Evolutionary conservation across 371 early-diverging fungal genomes (phyloP).

Genomic region (Thermomucor indicae-seudaticae): DNA sequence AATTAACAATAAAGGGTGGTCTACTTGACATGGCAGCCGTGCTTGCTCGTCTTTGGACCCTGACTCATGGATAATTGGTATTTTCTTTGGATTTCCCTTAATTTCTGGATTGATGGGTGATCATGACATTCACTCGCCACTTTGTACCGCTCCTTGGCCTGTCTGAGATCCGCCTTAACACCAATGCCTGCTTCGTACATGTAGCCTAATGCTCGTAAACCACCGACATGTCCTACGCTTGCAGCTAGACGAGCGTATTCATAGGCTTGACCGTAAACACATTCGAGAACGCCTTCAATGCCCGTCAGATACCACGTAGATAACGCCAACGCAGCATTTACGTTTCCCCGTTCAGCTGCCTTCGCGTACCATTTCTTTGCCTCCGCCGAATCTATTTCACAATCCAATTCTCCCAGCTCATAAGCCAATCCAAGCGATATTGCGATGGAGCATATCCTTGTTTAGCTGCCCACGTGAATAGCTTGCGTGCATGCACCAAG

Average conservation of each 20-base stretch:
- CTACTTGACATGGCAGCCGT: too few species aligned
- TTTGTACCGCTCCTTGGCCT: conserved; percentile 71
- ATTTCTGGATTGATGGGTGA: too few species aligned
- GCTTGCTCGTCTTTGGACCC: too few species aligned
- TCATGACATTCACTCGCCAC: conserved; percentile 69
- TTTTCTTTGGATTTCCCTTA: too few species aligned
- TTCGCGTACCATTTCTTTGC: conserved; percentile 97
- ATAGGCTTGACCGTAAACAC: conserved; percentile 75
- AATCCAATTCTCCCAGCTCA: conserved; percentile 84
- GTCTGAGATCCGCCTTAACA: conserved; percentile 53
- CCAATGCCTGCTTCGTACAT: conserved; percentile 83
- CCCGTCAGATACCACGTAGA: conserved; percentile 85
- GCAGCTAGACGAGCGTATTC: conserved; percentile 78
- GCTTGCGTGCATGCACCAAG: conserved; percentile 78
- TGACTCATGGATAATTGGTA: too few species aligned
- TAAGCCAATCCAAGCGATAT: conserved; percentile 87
- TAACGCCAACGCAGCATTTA: conserved; percentile 76
- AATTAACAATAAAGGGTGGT: too few species aligned
- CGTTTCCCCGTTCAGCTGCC: conserved; percentile 80
- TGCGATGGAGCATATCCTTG: conserved; percentile 92
- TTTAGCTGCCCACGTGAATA: conserved; percentile 86
- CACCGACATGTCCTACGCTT: conserved; percentile 71
- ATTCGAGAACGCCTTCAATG: conserved; percentile 58
- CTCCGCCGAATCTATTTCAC: conserved; percentile 76
- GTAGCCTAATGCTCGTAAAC: conserved; percentile 84